Evolutionary conservation across 805 yeast species (phyloP).

Genomic region (Saccharomycopsis fermentans): DNA sequence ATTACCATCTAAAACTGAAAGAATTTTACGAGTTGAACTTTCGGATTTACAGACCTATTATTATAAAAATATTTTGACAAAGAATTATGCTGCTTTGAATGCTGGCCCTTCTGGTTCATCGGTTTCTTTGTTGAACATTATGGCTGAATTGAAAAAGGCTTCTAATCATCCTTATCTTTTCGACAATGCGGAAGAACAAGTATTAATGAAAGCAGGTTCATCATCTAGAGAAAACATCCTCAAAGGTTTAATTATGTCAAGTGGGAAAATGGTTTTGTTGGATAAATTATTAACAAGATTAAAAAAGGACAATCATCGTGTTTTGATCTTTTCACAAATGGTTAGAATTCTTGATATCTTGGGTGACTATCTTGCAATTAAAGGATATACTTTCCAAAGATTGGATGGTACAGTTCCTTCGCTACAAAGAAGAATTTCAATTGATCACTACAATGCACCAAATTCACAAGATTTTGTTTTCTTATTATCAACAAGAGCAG

Average conservation of each 20-base stretch:
- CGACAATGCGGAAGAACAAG: constrained; percentile 83
- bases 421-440: constrained; percentile 83
- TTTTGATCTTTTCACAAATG: constrained; percentile 93
- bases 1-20: constrained; percentile 88
- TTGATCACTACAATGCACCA: constrained; percentile 93
- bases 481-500: constrained; percentile 89
- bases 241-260: constrained; percentile 91
- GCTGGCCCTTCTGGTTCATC: constrained; percentile 73
- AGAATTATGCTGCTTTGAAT: constrained; percentile 84
- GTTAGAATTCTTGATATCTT: constrained; percentile 90
- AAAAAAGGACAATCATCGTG: constrained; percentile 91
- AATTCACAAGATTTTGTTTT: constrained; percentile 89
- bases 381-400: constrained; percentile 83
- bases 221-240: constrained; percentile 69
- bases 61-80: constrained; percentile 86
- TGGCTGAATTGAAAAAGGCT: constrained; percentile 94
- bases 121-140: constrained; percentile 76
- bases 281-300: constrained; percentile 81
- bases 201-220: constrained; percentile 55
- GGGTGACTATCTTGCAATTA: constrained; percentile 83
- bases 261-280: constrained; percentile 94
- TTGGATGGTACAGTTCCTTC: constrained; percentile 96
- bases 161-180: constrained; percentile 94
- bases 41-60: constrained; percentile 93
- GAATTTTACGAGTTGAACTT: constrained; percentile 88